These are phyloP conservation scores for Fraxinus angustifolia DNA, from an alignment of 305 asterid genomes.

Conservation along the genomic window DNA sequence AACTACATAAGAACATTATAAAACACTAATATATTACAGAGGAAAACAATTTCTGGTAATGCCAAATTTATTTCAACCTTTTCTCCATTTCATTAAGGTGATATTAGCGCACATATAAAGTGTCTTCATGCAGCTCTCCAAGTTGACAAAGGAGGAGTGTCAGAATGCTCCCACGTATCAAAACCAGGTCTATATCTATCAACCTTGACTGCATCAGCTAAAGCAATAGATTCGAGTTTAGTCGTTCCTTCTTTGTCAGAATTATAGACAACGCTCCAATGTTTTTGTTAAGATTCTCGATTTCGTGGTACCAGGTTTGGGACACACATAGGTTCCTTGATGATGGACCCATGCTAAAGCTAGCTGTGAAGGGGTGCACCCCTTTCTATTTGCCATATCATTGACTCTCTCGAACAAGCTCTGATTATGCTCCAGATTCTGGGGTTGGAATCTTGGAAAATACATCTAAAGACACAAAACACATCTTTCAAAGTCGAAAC, in stretches of 20 bases:
- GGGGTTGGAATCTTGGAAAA: slow-evolving; percentile 49
- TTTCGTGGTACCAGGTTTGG: slow-evolving; percentile 58
- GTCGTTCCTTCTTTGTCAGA: slow-evolving; percentile 43
- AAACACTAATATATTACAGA: no score
- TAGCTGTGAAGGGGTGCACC: slow-evolving; percentile 45
- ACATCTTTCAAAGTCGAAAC: neutral
- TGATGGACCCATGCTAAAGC: slow-evolving; percentile 59
- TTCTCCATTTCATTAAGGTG: neutral
- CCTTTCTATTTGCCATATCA: slow-evolving; percentile 50
- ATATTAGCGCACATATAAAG: neutral
- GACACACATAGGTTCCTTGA: slow-evolving; percentile 45
- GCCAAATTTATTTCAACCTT: neutral
- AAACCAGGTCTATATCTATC: slow-evolving; percentile 35
- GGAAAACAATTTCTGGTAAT: no score
- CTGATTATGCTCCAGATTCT: slow-evolving; percentile 52
- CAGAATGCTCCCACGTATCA: slow-evolving; percentile 43
- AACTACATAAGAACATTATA: no score
- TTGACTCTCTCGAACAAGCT: slow-evolving; percentile 33
- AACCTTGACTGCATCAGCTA: slow-evolving; percentile 33
- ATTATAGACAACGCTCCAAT: slow-evolving; percentile 43
- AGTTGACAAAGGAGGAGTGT: slow-evolving; percentile 58
- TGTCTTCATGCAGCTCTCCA: slow-evolving; percentile 32
- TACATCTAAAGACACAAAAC: slow-evolving; percentile 16
- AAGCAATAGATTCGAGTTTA: slow-evolving; percentile 53
- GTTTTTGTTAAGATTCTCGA: slow-evolving; percentile 49